A percentile compares a stretch with the other conserved stretches of the same genome.
These are phyloP conservation scores for Domatiomyces catenatus DNA, from an alignment of 2,329 filamentous ascomycete species.

Conservation along the genomic window DNA sequence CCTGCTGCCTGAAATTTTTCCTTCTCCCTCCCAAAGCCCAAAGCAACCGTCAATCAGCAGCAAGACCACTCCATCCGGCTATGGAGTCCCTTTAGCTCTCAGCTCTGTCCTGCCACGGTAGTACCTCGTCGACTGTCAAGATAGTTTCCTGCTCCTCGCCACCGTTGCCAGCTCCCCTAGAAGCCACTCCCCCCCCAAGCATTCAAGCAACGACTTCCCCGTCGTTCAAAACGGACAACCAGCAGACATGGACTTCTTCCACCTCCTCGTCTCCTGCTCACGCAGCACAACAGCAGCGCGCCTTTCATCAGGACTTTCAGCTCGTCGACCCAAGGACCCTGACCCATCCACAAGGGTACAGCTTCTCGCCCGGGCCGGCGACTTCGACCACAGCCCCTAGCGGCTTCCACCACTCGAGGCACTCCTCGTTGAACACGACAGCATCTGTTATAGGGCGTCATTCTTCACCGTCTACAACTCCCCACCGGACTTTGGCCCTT, in stretches of 20 bases:
- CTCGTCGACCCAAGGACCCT: constrained; percentile 19
- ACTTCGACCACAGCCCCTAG: constrained; percentile 21
- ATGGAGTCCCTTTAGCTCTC: constrained; percentile 20
- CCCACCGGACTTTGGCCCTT: constrained; percentile 15
- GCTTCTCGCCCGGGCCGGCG: constrained; percentile 18
- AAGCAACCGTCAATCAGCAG: background rate
- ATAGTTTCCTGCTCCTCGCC: constrained; percentile 15
- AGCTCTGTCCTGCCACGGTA: constrained; percentile 4
- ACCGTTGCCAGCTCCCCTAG: constrained; percentile 7
- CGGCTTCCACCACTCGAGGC: constrained; percentile 13
- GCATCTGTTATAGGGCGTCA: constrained; percentile 12
- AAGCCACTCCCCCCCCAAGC: constrained; percentile 18
- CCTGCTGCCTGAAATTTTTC: background rate
- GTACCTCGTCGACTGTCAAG: constrained; percentile 19
- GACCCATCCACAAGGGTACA: constrained; percentile 10
- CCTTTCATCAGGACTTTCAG: constrained; percentile 22
- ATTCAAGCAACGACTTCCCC: constrained; percentile 21
- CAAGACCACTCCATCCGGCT: constrained; percentile 16
- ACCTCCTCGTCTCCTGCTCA: constrained; percentile 20
- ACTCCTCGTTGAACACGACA: constrained; percentile 16
- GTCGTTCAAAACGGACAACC: constrained; percentile 24
- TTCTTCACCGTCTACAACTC: constrained; percentile 14
- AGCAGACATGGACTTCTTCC: constrained; percentile 23
- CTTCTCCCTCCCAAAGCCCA: background rate
- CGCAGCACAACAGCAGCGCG: constrained; percentile 15